phyloP scores from a whole-genome alignment of 352 stramenopile genomes.

The Plasmopara viticola region DNA sequence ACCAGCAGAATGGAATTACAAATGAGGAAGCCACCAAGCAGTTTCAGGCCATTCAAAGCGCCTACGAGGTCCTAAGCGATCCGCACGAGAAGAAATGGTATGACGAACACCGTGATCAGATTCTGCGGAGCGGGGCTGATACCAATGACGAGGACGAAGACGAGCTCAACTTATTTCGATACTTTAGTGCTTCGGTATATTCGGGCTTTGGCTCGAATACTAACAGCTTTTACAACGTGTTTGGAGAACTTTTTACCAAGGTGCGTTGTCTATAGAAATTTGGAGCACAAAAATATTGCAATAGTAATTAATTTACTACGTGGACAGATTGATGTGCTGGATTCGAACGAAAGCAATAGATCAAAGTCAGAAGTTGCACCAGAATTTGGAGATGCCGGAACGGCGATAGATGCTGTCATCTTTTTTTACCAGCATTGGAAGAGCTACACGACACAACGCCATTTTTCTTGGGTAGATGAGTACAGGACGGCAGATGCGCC shows the following conservation, averaged over 20 bases:
- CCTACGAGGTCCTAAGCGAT: conserved; percentile 84
- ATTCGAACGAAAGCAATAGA: conserved; percentile 26
- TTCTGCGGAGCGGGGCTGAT: conserved; percentile 56
- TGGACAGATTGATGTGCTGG: conserved; percentile 61
- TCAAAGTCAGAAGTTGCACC: conserved; percentile 25
- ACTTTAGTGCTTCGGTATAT: conserved; percentile 74
- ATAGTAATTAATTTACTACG: not conserved
- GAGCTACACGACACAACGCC: conserved; percentile 64
- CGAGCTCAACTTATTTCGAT: conserved; percentile 70
- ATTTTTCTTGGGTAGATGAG: conserved; percentile 74
- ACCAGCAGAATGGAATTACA: conserved; percentile 64
- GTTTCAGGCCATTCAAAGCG: conserved; percentile 84
- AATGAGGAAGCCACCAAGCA: conserved; percentile 66
- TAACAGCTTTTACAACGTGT: conserved; percentile 76
- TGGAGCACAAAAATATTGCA: not conserved
- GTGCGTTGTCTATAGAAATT: conserved; percentile 8
- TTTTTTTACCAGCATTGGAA: conserved; percentile 79
- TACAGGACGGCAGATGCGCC: conserved; percentile 80
- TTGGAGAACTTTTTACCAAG: conserved; percentile 63
- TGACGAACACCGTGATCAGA: conserved; percentile 83
- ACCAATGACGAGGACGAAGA: conserved; percentile 32
- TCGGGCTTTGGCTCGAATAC: conserved; percentile 68
- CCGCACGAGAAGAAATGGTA: conserved; percentile 85
- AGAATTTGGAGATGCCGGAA: conserved; percentile 35
- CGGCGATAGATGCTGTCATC: conserved; percentile 46